Evolutionary conservation across 108 stramenopile species (phyloP), one percentile per base, ranked within the genome.

Genomic region (Chaetoceros muelleri): DNA sequence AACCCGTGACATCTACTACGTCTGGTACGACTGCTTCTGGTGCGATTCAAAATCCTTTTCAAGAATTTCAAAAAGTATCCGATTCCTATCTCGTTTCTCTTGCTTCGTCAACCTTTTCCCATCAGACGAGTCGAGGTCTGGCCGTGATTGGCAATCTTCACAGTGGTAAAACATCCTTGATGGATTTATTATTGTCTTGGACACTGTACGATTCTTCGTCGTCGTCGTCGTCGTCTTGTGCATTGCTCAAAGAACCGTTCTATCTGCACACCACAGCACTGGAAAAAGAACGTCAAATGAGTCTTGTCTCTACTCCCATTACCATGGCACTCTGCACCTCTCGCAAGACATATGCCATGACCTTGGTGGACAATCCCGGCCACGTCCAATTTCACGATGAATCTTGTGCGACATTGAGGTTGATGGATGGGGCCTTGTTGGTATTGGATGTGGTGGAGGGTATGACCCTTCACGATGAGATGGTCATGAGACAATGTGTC

Each of bases 371-470:
- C 69, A 88, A 87, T 73, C 98, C 98, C 0, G 98, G 98, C 20
- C 96, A 98, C 64, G 60, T 75, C 1, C 80, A 97, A 60, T 99
- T 99, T 70, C 82, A 83, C 53, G 98, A 96, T 64, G 97, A 99
- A 61, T 73, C 76, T 1, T 83, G 91, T 17, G 96, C 95, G 20
- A 93, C 93, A 26, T 48, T 93, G 44, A 72, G 89, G 26, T 71
- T 75, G 0, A 62, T 75, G 23, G 98, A 99, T 74, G 94, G 95
- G 19, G 95, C 78, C 2, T 74, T 94, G 10, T 29, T 99, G 1
- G 91, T 95, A 21, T 89, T 99, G 18, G 98, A 99, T 72, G 94
- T 83, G 3, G 72, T 97, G 30, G 98, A 99, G 70, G 98, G 98
- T 5, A 81, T 95, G 55, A 87, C 96, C 90, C 57, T 94, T 72